Conservation (phyloP, 257 asterid genomes). For the Nicotiana tabacum region DNA sequence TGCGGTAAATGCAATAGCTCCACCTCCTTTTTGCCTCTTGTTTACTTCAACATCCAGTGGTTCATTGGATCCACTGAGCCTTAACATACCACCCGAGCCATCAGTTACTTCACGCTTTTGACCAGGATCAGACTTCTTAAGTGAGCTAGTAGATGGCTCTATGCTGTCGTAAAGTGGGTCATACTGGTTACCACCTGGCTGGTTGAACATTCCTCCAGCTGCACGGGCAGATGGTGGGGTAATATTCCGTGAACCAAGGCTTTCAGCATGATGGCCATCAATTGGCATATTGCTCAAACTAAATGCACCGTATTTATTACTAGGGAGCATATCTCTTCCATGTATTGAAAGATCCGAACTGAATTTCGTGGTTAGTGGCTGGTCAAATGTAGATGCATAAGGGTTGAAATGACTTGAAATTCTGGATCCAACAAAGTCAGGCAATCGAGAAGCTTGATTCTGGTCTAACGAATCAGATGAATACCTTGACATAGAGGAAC, state of each 20-base stretch:
- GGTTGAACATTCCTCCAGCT: slow-evolving; percentile 26
- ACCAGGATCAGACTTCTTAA: slow-evolving; percentile 33
- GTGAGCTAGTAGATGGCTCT: slow-evolving; percentile 57
- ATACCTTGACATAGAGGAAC: slow-evolving; percentile 37
- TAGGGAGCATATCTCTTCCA: slow-evolving; percentile 34
- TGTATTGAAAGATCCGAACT: slow-evolving; percentile 35
- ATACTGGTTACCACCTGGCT: slow-evolving; percentile 56
- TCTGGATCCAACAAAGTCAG: slow-evolving; percentile 42
- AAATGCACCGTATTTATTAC: slow-evolving; percentile 29
- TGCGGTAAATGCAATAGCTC: slow-evolving; percentile 31
- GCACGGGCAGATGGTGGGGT: slow-evolving; percentile 36
- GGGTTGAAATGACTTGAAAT: slow-evolving; percentile 54
- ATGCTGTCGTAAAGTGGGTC: slow-evolving; percentile 89
- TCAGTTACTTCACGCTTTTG: slow-evolving; percentile 43
- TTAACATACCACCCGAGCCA: slow-evolving; percentile 49
- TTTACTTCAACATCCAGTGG: slow-evolving; percentile 37
- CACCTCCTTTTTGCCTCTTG: slow-evolving; percentile 36
- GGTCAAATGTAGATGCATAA: slow-evolving; percentile 65
- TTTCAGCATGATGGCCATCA: slow-evolving; percentile 28
- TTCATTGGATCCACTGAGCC: slow-evolving; percentile 45
- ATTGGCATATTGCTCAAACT: slow-evolving; percentile 36
- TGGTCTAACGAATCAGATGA: slow-evolving; percentile 40
- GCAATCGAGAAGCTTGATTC: slow-evolving; percentile 35
- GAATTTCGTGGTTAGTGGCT: slow-evolving; percentile 47
- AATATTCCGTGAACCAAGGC: slow-evolving; percentile 31